Evolutionary conservation across 306 rosid species (phyloP).

Genomic region (Inga oerstediana): DNA sequence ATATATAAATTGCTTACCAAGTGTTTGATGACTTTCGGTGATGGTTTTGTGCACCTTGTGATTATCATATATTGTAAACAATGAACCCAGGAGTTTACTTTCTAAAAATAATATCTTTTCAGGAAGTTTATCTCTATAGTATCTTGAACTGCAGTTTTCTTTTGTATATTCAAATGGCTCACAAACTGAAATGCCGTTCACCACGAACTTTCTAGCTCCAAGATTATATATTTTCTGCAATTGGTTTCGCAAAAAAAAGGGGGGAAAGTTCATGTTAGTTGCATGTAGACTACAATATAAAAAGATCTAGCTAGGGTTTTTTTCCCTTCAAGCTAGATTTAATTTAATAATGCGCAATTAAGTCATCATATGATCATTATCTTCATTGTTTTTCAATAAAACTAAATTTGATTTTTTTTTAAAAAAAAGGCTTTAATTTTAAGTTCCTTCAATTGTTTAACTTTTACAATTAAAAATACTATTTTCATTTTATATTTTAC

Average conservation of each 20-base stretch:
- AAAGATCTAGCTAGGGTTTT: no score
- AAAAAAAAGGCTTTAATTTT: no score
- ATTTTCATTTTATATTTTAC: no score
- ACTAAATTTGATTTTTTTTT: no score
- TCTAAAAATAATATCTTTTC: background rate
- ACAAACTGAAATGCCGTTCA: background rate
- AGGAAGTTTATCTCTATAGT: background rate
- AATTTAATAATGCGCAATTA: no score
- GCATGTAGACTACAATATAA: no score
- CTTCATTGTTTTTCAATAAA: no score
- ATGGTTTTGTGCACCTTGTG: background rate
- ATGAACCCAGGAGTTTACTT: background rate
- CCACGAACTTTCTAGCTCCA: background rate
- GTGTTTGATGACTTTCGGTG: background rate
- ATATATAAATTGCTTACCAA: background rate
- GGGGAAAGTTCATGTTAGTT: no score
- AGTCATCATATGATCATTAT: no score
- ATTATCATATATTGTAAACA: background rate
- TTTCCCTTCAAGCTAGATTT: no score
- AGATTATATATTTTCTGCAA: background rate
- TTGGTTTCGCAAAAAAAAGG: background rate
- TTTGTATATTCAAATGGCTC: background rate
- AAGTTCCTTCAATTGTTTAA: no score
- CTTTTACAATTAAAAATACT: no score
- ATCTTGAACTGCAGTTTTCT: background rate